phyloP scores from a whole-genome alignment of 257 asterid species.

The Fraxinus anomala region DNA sequence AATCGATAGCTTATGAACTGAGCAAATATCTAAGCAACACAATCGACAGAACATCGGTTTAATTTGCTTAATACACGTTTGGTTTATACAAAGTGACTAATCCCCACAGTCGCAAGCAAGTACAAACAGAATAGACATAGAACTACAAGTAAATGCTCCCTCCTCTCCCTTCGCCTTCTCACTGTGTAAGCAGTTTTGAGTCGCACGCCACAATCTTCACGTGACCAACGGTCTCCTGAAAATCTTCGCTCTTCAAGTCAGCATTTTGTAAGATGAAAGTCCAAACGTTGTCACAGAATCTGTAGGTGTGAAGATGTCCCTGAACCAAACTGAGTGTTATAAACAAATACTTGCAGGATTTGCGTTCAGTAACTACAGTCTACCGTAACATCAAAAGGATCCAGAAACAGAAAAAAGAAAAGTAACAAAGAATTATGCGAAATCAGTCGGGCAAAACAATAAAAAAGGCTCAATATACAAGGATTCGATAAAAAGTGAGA shows the following conservation, averaged over 20 bases:
- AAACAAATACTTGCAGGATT: conserved; percentile 10
- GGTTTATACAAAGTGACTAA: neutral
- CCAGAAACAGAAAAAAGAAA: neutral
- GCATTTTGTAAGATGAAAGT: conserved; percentile 93
- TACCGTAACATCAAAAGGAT: neutral
- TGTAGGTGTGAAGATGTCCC: conserved; percentile 98
- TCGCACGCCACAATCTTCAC: conserved; percentile 92
- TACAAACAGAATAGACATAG: conserved; percentile 24
- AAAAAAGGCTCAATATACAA: no score
- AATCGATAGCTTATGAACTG: neutral
- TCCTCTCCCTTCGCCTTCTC: conserved; percentile 29
- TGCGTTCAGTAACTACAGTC: neutral
- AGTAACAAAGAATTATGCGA: neutral
- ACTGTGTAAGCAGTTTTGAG: conserved; percentile 82
- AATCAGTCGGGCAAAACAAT: neutral
- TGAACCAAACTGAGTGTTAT: conserved; percentile 30
- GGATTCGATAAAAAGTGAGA: no score
- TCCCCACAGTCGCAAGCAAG: conserved; percentile 22
- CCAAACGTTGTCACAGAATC: conserved; percentile 96
- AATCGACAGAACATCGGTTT: neutral
- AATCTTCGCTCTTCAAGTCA: conserved; percentile 70
- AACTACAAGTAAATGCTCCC: conserved; percentile 7
- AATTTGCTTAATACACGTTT: neutral
- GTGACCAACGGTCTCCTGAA: conserved; percentile 64
- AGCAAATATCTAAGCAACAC: neutral